Percentiles rank a stretch among this genome's conserved stretches.
Evolutionary conservation across 2,329 filamentous ascomycete species (phyloP).

Genomic region (Huntiella moniliformis): DNA sequence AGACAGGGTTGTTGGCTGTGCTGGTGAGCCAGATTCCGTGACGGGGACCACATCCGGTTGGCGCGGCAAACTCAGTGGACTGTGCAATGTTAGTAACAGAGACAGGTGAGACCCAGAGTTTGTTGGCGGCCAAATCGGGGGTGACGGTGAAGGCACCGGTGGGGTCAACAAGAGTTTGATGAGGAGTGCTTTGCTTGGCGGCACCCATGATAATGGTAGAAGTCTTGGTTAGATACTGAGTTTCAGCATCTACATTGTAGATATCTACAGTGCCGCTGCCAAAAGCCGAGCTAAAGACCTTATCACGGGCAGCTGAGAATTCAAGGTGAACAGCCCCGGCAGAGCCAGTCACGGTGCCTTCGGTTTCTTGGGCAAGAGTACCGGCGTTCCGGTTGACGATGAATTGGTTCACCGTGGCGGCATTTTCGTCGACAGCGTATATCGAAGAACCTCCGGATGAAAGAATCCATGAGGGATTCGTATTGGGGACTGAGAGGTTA

Average conservation of each 20-base stretch:
- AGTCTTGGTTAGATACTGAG: constrained; percentile 12
- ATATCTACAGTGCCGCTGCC: constrained; percentile 17
- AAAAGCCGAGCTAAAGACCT: constrained; percentile 7
- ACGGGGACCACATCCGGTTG: constrained; percentile 28
- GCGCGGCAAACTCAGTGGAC: constrained; percentile 17
- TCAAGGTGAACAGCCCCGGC: constrained; percentile 19
- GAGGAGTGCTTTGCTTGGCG: constrained; percentile 23
- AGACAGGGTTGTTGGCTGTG: constrained; percentile 6
- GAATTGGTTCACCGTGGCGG: constrained; percentile 22
- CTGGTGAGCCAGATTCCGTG: constrained; percentile 19
- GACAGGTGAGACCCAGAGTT: constrained; percentile 27
- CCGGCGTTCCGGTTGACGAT: constrained; percentile 19
- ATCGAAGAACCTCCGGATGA: constrained; percentile 22
- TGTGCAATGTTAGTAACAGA: constrained; percentile 23
- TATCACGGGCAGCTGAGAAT: constrained; percentile 1
- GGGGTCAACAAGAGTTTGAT: constrained; percentile 30
- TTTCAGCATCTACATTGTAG: constrained; percentile 17
- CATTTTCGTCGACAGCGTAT: constrained; percentile 31
- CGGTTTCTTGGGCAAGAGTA: constrained; percentile 20
- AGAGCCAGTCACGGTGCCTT: constrained; percentile 18
- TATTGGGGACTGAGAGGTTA: constrained; percentile 17
- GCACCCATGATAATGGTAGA: constrained; percentile 15
- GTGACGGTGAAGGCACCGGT: constrained; percentile 30
- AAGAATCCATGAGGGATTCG: constrained; percentile 27
- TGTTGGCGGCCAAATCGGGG: constrained; percentile 31